phyloP scores from a whole-genome alignment of 139 green algal genomes.

The Pleodorina starrii region DNA sequence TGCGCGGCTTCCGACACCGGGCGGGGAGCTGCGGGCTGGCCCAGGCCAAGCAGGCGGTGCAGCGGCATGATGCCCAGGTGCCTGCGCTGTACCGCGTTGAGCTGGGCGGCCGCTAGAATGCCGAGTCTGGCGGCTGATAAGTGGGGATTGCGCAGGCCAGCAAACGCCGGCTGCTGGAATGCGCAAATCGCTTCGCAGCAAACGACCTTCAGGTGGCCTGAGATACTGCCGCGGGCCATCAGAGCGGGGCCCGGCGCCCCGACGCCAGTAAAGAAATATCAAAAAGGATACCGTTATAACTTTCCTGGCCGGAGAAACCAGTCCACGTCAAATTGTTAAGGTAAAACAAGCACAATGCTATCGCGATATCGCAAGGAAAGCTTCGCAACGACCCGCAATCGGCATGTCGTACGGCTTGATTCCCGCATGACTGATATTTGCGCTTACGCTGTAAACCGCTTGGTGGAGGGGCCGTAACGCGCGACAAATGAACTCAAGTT shows the following conservation, averaged over 20 bases:
- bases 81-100: neutral
- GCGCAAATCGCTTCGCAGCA: neutral
- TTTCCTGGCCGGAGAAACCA: too few species aligned
- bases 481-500: too few species aligned
- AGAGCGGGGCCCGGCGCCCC: slow-evolving; percentile 33
- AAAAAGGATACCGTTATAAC: too few species aligned
- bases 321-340: too few species aligned
- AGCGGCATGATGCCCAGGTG: neutral
- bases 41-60: neutral
- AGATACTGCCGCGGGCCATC: neutral
- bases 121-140: neutral
- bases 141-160: neutral
- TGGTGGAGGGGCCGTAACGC: too few species aligned
- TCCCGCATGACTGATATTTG: too few species aligned
- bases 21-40: neutral
- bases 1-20: neutral
- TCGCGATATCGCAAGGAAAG: too few species aligned
- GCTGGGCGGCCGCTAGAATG: neutral
- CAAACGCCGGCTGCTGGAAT: neutral
- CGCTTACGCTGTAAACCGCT: too few species aligned
- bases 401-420: too few species aligned
- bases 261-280: neutral
- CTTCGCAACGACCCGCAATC: too few species aligned
- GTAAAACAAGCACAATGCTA: too few species aligned
- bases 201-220: neutral